A percentile compares a stretch with the other conserved stretches of the same genome.
phyloP scores from a whole-genome alignment of 805 yeast species.

The Yamadazyma tumulicola region DNA sequence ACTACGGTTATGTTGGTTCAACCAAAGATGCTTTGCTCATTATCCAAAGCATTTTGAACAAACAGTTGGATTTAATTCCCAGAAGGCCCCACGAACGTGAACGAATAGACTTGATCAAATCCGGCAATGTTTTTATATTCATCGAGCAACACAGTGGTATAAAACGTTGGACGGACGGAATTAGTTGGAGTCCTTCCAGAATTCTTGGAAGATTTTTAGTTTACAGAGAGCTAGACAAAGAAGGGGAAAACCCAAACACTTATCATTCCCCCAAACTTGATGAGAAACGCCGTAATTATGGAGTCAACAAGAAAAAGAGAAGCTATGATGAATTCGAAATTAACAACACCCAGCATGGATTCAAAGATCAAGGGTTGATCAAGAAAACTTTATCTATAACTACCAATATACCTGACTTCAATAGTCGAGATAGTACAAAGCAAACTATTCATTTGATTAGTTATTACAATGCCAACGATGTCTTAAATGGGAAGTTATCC shows the following conservation, averaged over 20 bases:
- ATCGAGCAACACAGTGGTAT: constrained; percentile 80
- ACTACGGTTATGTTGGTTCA: constrained; percentile 71
- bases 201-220: constrained; percentile 82
- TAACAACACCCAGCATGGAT: constrained; percentile 49
- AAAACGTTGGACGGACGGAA: constrained; percentile 96
- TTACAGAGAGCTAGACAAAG: constrained; percentile 60
- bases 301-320: constrained; percentile 33
- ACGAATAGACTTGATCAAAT: constrained; percentile 57
- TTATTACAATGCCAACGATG: constrained; percentile 77
- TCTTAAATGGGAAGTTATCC: constrained; percentile 49
- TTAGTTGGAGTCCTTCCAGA: constrained; percentile 89
- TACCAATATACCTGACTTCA: constrained; percentile 32
- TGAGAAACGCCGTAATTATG: constrained; percentile 38
- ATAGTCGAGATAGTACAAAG: constrained; percentile 21
- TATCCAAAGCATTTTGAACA: constrained; percentile 72
- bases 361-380: constrained; percentile 69
- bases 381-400: constrained; percentile 78
- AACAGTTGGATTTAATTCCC: constrained; percentile 56
- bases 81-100: constrained; percentile 84
- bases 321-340: constrained; percentile 27
- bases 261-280: constrained; percentile 16
- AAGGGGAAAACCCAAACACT: constrained; percentile 7
- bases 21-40: constrained; percentile 80
- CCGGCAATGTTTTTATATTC: constrained; percentile 83
- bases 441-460: constrained; percentile 71